phyloP scores from a whole-genome alignment of 2,329 filamentous ascomycete species.

The Cercospora zeina region DNA sequence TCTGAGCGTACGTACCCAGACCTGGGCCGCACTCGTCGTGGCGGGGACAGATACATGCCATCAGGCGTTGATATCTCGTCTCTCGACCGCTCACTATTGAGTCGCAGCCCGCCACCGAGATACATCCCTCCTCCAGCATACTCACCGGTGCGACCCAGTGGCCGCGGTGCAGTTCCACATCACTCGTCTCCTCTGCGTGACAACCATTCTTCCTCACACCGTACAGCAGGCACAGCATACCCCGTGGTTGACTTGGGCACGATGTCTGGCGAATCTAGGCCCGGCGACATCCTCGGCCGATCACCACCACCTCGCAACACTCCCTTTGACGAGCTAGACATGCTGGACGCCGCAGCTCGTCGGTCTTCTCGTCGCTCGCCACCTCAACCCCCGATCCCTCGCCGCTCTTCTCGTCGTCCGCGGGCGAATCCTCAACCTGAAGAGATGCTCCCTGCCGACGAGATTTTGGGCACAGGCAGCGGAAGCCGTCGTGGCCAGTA shows the following conservation, averaged over 20 bases:
- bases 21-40: slow-evolving; percentile 2
- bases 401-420: neutral
- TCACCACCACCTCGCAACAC: slow-evolving; percentile 3
- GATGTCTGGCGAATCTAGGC: slow-evolving; percentile 5
- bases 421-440: neutral
- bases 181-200: neutral
- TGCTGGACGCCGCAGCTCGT: slow-evolving; percentile 7
- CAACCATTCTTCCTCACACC: slow-evolving; percentile 4
- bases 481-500: neutral
- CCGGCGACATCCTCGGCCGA: slow-evolving; percentile 1
- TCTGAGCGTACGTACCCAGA: slow-evolving; percentile 7
- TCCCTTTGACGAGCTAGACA: slow-evolving; percentile 7
- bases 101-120: neutral
- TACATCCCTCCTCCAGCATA: neutral
- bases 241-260: neutral
- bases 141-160: neutral
- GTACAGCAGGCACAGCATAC: neutral
- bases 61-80: slow-evolving; percentile 9
- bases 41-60: slow-evolving; percentile 8
- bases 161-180: neutral
- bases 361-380: neutral
- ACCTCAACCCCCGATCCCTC: neutral
- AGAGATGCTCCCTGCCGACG: neutral
- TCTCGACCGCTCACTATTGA: neutral
- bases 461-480: neutral